Conservation (phyloP, 345 rosid species). For the Moricandia arvensis region DNA sequence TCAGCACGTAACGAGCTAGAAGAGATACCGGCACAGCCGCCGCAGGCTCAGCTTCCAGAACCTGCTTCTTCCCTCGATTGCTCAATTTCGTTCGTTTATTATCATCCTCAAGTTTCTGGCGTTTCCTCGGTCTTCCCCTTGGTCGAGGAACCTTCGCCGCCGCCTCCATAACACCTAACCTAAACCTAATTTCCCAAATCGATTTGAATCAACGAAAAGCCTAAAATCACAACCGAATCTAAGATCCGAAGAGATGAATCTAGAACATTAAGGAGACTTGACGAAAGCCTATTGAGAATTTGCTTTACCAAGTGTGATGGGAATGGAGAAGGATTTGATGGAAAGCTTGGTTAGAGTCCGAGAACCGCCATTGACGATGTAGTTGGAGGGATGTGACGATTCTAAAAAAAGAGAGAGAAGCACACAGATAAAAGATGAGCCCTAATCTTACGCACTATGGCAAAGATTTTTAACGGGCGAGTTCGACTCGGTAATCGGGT, state of each 20-base stretch:
- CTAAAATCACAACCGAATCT: slow-evolving; percentile 1
- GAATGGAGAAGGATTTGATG: slow-evolving; percentile 12
- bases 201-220: background rate
- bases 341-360: slow-evolving; percentile 2
- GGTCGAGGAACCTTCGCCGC: slow-evolving; percentile 43
- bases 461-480: background rate
- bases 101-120: slow-evolving; percentile 50
- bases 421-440: background rate
- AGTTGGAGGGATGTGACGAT: slow-evolving; percentile 19
- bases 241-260: background rate
- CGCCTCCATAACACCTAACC: slow-evolving; percentile 49
- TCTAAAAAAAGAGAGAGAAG: slow-evolving; percentile 18
- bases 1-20: slow-evolving; percentile 71
- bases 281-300: slow-evolving; percentile 8
- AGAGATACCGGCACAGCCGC: slow-evolving; percentile 57
- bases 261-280: background rate
- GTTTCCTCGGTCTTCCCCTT: slow-evolving; percentile 80
- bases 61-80: slow-evolving; percentile 48
- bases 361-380: slow-evolving; percentile 34
- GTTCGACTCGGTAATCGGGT: background rate
- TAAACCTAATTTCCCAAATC: background rate
- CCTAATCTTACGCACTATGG: background rate
- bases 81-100: background rate
- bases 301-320: background rate
- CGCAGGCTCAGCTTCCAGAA: slow-evolving; percentile 40